phyloP scores from a whole-genome alignment of 768 basidiomycete genomes.

The Clathrus columnatus region DNA sequence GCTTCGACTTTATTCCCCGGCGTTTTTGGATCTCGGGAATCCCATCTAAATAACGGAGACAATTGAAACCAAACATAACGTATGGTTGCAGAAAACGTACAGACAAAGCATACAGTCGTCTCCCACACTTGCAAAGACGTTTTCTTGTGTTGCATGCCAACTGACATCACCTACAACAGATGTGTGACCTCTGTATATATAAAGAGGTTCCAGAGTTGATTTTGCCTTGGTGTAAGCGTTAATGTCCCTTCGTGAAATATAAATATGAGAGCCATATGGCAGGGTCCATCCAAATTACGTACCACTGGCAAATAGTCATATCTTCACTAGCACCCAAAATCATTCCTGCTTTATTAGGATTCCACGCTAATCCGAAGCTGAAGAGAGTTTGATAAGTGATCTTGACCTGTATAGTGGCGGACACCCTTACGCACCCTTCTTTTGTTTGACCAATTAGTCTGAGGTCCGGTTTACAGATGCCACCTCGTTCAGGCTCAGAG shows the following conservation, averaged over 20 bases:
- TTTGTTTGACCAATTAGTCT: constrained; percentile 80
- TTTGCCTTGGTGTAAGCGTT: constrained; percentile 79
- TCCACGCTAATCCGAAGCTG: constrained; percentile 94
- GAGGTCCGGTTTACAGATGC: constrained; percentile 85
- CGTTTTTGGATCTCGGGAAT: constrained; percentile 66
- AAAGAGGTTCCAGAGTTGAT: constrained; percentile 73
- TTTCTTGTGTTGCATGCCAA: constrained; percentile 80
- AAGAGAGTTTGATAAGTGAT: neutral
- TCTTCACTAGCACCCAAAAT: constrained; percentile 92
- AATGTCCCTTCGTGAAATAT: constrained; percentile 60
- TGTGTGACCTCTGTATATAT: constrained; percentile 78
- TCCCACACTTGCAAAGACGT: constrained; percentile 88
- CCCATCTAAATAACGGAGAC: constrained; percentile 65
- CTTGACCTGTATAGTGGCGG: neutral
- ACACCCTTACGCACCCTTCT: constrained; percentile 64
- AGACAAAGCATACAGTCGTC: constrained; percentile 93
- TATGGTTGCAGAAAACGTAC: constrained; percentile 38
- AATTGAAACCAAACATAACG: constrained; percentile 9
- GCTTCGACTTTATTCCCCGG: constrained; percentile 70
- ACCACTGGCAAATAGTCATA: constrained; percentile 94
- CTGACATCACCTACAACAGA: constrained; percentile 95
- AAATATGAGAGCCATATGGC: neutral
- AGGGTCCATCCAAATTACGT: constrained; percentile 17
- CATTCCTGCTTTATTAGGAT: constrained; percentile 70
- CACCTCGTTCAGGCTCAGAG: constrained; percentile 81